Evolutionary conservation across 225 moss, liverwort and hornwort genomes (phyloP), one percentile per base, ranked within the genome.

Genomic region (Polytrichum commune): DNA sequence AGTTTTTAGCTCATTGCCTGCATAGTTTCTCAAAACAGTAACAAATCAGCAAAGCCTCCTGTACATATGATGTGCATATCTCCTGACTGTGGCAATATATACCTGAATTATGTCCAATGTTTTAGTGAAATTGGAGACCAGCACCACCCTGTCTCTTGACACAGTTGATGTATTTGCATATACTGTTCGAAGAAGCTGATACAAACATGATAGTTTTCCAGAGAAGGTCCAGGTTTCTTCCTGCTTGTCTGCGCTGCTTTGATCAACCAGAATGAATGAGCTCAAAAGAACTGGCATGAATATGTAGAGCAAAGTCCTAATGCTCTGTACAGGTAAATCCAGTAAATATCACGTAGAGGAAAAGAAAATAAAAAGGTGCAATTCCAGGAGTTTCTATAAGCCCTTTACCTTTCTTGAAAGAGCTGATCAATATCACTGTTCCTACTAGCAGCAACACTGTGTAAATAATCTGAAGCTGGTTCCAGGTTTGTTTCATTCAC

Each of bases 121-220:
- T 65, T 89, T 86, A 64, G 92, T 95, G 70, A 92, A 95, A 82
- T 95, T 95, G 72, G 92, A 95, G 61, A 95, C 92, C 63, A 95
- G 84, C 61, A 95, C 89, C 67, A 90, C 86, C 76, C 87, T 92
- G 64, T 95, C 94, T 67, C 66, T 84, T 3, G 70, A 26, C 53
- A 65, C 71, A 70, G 80, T 70, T 71, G 70, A 73, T 24, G 79
- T 69, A 63, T 66, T 66, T 67, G 22, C 19, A 53, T 74, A 56
- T 69, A 82, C 38, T 67, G 86, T 70, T 22, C 67, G 77, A 63
- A 86, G 86, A 63, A 86, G 79, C 74, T 72, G 71, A 77, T 75
- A 79, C 72, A 86, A 62, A 70, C 86, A 92, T 67, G 74, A 75
- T 19, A 95, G 71, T 80, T 95, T 95, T 53, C 92, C 90, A 53